Evolutionary conservation across 2,329 filamentous ascomycete genomes (phyloP), one percentile per base, ranked within the genome.

Genomic region (Lecanosticta acicola): DNA sequence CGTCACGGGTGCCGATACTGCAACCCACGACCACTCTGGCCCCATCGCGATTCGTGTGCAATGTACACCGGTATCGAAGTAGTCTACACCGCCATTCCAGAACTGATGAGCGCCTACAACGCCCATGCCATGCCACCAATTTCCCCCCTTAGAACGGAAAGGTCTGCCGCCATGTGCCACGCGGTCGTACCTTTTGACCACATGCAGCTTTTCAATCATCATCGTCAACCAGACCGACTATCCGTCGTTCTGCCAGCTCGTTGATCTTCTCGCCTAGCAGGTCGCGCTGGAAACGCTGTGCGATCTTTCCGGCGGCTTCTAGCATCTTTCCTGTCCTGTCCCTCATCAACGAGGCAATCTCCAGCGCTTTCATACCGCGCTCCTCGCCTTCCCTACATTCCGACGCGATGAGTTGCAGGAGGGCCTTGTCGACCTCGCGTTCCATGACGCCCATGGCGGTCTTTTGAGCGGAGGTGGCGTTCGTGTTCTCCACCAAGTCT

Each of bases 341-440:
- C 36, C 78, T 79, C 83, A 98, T 86, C 60, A 98, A 73, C 51
- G 79, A 76, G 21, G 94, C 93, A 59, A 97, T 78, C 69, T 98
- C 94, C 29, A 98, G 72, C 0, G 91, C 91, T 56, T 91, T 88
- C 88, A 96, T 96, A 4, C 90, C 91, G 21, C 85, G 77, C 53
- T 97, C 90, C 66, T 98, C 93, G 36, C 89, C 88, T 56, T 93
- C 87, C 49, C 89, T 81, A 65, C 93, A 98, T 71, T 97, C 93
- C 4, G 84, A 73, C 2, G 87, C 90, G 61, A 98, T 74, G 64
- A 97, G 77, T 71, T 96, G 89, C 53, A 98, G 72, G 41, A 98
- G 73, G 35, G 84, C 81, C 71, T 95, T 95, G 71, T 98, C 90
- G 32, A 94, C 80, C 36, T 94, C 87, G 36, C 94, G 72, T 66